phyloP scores from a whole-genome alignment of 2,329 filamentous ascomycete species.

The Ophiosphaerella korrae region DNA sequence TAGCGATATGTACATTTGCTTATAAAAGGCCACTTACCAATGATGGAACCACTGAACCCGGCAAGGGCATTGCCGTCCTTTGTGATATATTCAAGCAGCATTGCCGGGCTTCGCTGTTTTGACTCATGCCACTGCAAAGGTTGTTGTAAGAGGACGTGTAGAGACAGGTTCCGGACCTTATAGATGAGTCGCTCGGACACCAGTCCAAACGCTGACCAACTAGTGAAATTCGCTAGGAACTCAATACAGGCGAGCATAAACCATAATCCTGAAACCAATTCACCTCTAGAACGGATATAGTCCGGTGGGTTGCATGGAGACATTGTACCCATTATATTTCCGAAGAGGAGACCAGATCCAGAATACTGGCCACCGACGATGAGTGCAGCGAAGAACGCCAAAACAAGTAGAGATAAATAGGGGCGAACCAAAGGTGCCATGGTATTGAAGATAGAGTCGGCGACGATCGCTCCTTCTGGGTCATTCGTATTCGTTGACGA shows the following conservation, averaged over 20 bases:
- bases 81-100: slow-evolving; percentile 70
- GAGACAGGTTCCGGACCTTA: slow-evolving; percentile 65
- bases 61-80: slow-evolving; percentile 70
- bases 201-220: slow-evolving; percentile 62
- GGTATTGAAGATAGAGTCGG: slow-evolving; percentile 33
- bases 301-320: slow-evolving; percentile 58
- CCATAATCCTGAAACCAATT: slow-evolving; percentile 63
- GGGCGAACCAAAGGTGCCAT: slow-evolving; percentile 51
- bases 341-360: slow-evolving; percentile 64
- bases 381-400: slow-evolving; percentile 57
- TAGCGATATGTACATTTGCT: neutral
- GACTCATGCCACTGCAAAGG: slow-evolving; percentile 75
- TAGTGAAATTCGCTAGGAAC: slow-evolving; percentile 65
- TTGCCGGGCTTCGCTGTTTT: slow-evolving; percentile 63
- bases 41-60: slow-evolving; percentile 71
- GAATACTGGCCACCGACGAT: slow-evolving; percentile 64
- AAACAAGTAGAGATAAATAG: slow-evolving; percentile 50
- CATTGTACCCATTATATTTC: slow-evolving; percentile 63
- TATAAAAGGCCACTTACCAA: slow-evolving; percentile 46
- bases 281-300: slow-evolving; percentile 56
- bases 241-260: slow-evolving; percentile 66
- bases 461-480: slow-evolving; percentile 22
- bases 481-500: slow-evolving; percentile 13
- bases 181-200: slow-evolving; percentile 69
- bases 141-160: slow-evolving; percentile 69